Evolutionary conservation across 2,329 filamentous ascomycete genomes (phyloP), one percentile per base, ranked within the genome.

Genomic region (Colletotrichum scovillei): DNA sequence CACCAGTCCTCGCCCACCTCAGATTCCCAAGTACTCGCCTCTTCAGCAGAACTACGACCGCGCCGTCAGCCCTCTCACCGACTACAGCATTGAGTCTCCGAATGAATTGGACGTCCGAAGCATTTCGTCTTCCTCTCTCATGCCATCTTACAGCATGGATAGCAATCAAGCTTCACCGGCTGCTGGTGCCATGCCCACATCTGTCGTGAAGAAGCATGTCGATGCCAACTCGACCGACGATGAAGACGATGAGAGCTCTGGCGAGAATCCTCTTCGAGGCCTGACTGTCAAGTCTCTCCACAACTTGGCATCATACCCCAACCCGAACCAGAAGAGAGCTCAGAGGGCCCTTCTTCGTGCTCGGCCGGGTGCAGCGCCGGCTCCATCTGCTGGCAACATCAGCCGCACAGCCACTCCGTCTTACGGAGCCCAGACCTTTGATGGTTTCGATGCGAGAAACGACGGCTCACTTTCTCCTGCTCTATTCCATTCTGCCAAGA

Each of bases 41-140:
- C 80, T 90, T 32, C 88, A 88, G 77, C 87, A 90, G 75, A 89
- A 89, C 75, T 85, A 85, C 76, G 87, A 89, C 72, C 86, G 87
- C 66, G 87, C 88, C 28, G 76, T 86, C 58, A 88, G 83, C 67
- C 87, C 86, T 28, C 52, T 69, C 30, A 76, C 65, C 5, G 59
- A 67, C 26, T 28, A 72, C 22, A 64, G 52, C 57, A 60, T 59
- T 24, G 60, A 64, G 35, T 60, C 60, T 32, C 52, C 16, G 32
- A 53, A 38, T 46, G 68, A 60, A 62, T 65, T 35, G 58, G 57
- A 64, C 28, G 56, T 35, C 59, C 42, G 26, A 62, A 74, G 62
- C 42, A 75, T 78, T 73, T 24, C 77, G n/a, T 22, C 42, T 22
- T 63, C 78, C 19, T 76, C 79, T 58, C 75, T 69, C 38, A 76